Percentiles rank a stretch among this genome's conserved stretches.
Evolutionary conservation across 495 filamentous ascomycete genomes (phyloP).

Genomic region (Podospora anserina): DNA sequence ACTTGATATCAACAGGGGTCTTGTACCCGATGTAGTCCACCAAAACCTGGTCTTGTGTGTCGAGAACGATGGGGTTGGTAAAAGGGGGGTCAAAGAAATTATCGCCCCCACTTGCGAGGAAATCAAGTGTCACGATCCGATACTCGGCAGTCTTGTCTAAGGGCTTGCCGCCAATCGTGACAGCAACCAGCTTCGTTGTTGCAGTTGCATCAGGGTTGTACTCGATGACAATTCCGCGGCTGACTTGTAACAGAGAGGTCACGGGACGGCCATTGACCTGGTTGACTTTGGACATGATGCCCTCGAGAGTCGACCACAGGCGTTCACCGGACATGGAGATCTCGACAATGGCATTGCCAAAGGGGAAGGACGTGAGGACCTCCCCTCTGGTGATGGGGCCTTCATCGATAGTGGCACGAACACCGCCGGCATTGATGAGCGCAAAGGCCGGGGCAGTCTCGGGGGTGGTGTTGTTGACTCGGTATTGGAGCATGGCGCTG

Average conservation of each 20-base stretch:
- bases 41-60: conserved; percentile 53
- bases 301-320: conserved; percentile 51
- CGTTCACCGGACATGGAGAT: conserved; percentile 41
- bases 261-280: conserved; percentile 45
- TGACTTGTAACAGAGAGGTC: conserved; percentile 53
- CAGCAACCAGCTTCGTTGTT: conserved; percentile 34
- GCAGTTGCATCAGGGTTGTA: conserved; percentile 36
- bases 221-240: conserved; percentile 43
- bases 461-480: conserved; percentile 37
- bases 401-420: conserved; percentile 53
- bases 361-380: conserved; percentile 56
- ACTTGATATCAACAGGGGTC: conserved; percentile 45
- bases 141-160: conserved; percentile 42
- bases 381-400: conserved; percentile 53
- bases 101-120: conserved; percentile 54
- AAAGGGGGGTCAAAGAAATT: conserved; percentile 45
- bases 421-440: conserved; percentile 55
- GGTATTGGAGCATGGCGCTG: conserved; percentile 55
- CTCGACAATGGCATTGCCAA: conserved; percentile 55
- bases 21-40: conserved; percentile 41
- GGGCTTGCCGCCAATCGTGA: conserved; percentile 39
- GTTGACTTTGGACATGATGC: conserved; percentile 45
- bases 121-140: conserved; percentile 53
- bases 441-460: conserved; percentile 40
- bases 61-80: conserved; percentile 39